Conservation (phyloP, 148 eudicot genomes). For the Cornus kousa region DNA sequence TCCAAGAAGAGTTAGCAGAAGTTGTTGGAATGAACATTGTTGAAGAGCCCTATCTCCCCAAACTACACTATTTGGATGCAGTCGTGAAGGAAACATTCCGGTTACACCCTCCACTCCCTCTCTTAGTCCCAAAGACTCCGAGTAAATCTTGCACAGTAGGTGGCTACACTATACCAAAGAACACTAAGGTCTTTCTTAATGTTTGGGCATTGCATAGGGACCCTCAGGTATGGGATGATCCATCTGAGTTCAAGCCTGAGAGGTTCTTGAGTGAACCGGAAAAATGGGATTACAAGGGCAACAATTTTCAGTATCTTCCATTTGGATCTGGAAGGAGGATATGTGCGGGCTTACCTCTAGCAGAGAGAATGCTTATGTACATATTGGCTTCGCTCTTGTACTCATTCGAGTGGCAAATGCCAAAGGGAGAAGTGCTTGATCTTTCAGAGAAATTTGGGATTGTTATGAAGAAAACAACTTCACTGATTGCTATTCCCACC, state of each 20-base stretch:
- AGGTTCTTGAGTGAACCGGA: slow-evolving; percentile 24
- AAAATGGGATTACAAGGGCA: slow-evolving; percentile 19
- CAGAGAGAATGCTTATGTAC: slow-evolving; percentile 30
- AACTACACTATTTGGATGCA: slow-evolving; percentile 32
- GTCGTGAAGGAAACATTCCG: slow-evolving; percentile 41
- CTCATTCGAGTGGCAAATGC: slow-evolving; percentile 38
- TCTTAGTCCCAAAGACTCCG: slow-evolving; percentile 33
- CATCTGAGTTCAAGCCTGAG: slow-evolving; percentile 31
- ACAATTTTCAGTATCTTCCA: slow-evolving; percentile 25
- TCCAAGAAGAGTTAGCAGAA: slow-evolving; percentile 28
- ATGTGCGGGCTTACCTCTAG: slow-evolving; percentile 34
- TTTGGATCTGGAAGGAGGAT: slow-evolving; percentile 46
- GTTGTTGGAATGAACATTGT: slow-evolving; percentile 20
- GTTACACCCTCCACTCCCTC: slow-evolving; percentile 31
- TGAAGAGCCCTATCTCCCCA: slow-evolving; percentile 30
- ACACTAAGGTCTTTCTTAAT: slow-evolving; percentile 23
- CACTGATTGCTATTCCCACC: slow-evolving; percentile 23
- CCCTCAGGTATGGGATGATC: slow-evolving; percentile 29
- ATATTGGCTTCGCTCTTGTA: slow-evolving; percentile 36
- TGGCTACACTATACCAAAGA: slow-evolving; percentile 34
- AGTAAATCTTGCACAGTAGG: slow-evolving; percentile 18
- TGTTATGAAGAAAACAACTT: slow-evolving; percentile 26
- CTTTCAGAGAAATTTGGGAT: slow-evolving; percentile 38
- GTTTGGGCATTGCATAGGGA: slow-evolving; percentile 31
- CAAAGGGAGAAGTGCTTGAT: slow-evolving; percentile 23